Conservation (phyloP, 257 asterid genomes). For the Solanum sparsipilum region DNA sequence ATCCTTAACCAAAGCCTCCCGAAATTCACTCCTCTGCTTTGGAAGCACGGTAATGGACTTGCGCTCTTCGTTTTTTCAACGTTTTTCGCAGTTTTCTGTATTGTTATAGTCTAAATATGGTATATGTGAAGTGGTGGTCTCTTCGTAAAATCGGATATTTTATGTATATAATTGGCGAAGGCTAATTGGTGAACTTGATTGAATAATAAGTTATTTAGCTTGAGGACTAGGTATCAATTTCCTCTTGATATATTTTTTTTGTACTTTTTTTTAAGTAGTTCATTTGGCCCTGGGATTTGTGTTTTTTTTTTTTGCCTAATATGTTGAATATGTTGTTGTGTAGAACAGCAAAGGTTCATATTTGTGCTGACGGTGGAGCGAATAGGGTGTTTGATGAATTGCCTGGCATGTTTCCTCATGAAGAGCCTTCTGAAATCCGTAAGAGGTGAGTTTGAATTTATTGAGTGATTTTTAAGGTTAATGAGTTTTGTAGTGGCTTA, state of each 20-base stretch:
- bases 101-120: not conserved
- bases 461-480: not conserved
- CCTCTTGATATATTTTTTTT: not conserved
- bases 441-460: constrained; percentile 28
- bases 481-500: not conserved
- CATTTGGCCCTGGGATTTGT: not conserved
- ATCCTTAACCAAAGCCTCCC: constrained; percentile 74
- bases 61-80: not conserved
- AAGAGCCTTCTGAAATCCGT: constrained; percentile 48
- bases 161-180: too few species aligned
- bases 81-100: not conserved
- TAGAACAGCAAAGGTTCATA: constrained; percentile 68
- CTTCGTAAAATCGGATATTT: not conserved
- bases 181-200: too few species aligned
- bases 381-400: constrained; percentile 77
- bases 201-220: not conserved
- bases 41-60: constrained; percentile 59
- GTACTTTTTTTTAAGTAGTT: not conserved
- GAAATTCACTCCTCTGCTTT: constrained; percentile 69
- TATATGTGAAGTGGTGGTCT: not conserved
- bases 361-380: constrained; percentile 96
- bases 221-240: not conserved
- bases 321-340: constrained; percentile 11
- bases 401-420: constrained; percentile 58
- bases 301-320: not conserved